Evolutionary conservation across 2,329 filamentous ascomycete genomes (phyloP), one percentile per base, ranked within the genome.

Genomic region (Monilinia fructicola): DNA sequence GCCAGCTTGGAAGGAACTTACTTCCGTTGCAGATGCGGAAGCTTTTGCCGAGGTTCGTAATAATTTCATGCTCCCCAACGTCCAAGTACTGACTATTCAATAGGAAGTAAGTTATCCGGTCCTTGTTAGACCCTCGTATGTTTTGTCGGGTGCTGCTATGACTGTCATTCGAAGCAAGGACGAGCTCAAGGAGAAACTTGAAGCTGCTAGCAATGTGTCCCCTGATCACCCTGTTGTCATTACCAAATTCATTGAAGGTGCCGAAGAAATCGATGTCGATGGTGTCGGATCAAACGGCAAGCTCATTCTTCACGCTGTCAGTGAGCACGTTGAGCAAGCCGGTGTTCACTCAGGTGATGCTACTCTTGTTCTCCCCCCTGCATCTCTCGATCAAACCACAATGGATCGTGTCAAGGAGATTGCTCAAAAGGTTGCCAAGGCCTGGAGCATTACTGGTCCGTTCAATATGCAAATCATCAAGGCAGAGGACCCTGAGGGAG

Each of bases 391-490:
- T 71, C 83, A 90, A 73, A 81, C 80, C 67, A 90, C 90, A 71
- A 90, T 97, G 85, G 87, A 86, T 71, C 92, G 95, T 69, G 87
- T 97, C 76, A 98, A 97, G 87, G 92, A 92, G 73, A 98, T 99
- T 74, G 94, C 95, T 21, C 81, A 93, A 79, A 98, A 97, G 86
- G 93, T 99, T 63, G 95, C 95, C 72, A 91, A 95, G 81, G 95
- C 95, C 58, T 97, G 94, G 92, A 93, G 86, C 76, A 98, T 98
- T 78, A 98, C 93, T 26, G 95, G 95, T 65, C 95, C 95, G 67
- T 99, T 98, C 87, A 99, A 99, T 85, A 98, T 99, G 94, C 95
- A 99, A 78, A 96, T 99, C 80, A 98, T 99, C 85, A 96, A 96
- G 83, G 92, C 91, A 46, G 84, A 91, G 16, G 83, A 90, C 75